Conservation (phyloP, 495 filamentous ascomycete genomes). For the Aspergillus cristatus region DNA sequence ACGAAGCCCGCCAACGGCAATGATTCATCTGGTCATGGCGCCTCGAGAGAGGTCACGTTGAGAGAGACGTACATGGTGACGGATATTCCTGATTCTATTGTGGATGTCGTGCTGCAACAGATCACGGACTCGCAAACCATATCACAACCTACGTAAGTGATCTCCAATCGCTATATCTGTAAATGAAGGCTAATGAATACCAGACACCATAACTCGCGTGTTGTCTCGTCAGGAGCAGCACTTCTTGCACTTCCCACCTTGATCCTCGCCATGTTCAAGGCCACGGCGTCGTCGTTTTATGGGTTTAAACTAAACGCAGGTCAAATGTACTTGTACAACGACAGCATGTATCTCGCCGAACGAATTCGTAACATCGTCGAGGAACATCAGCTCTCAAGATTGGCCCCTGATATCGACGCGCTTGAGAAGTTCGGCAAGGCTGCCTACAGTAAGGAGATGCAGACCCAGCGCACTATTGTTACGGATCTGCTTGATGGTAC, state of each 20-base stretch:
- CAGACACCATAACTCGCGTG: conserved; percentile 39
- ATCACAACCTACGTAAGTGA: conserved; percentile 42
- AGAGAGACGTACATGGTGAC: conserved; percentile 84
- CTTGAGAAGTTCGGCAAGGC: conserved; percentile 73
- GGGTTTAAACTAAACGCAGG: conserved; percentile 50
- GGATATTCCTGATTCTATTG: conserved; percentile 66
- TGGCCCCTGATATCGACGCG: conserved; percentile 61
- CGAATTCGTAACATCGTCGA: conserved; percentile 51
- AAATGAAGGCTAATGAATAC: conserved; percentile 12
- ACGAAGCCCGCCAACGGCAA: conserved; percentile 12
- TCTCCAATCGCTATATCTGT: conserved; percentile 3
- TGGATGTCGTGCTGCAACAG: conserved; percentile 60
- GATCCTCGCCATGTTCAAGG: conserved; percentile 83
- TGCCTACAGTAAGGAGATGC: conserved; percentile 81
- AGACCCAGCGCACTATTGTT: conserved; percentile 71
- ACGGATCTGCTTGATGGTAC: conserved; percentile 75
- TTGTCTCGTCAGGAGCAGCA: conserved; percentile 63
- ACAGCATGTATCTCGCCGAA: conserved; percentile 69
- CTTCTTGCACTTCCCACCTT: conserved; percentile 76
- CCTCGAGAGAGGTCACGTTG: conserved; percentile 58
- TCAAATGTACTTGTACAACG: conserved; percentile 92
- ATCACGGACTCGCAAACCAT: conserved; percentile 62
- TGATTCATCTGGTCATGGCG: conserved; percentile 6
- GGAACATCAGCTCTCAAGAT: conserved; percentile 40
- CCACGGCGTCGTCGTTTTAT: conserved; percentile 77